Conservation (phyloP, 108 stramenopile genomes). For the Fistulifera solaris region DNA sequence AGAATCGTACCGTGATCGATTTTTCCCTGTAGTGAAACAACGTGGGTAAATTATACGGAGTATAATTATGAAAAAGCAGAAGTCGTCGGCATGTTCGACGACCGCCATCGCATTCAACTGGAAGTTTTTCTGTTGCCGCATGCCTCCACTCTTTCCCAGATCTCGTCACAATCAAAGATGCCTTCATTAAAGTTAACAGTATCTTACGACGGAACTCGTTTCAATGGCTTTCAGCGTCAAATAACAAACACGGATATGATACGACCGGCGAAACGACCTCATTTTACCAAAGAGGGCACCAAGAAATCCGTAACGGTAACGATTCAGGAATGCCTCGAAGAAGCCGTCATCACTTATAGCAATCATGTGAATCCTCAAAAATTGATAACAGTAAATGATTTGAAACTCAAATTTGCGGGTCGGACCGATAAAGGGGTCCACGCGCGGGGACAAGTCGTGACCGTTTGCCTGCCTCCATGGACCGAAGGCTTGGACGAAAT, state of each 20-base stretch:
- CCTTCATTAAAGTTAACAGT: constrained; percentile 29
- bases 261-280: constrained; percentile 17
- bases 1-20: no score
- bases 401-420: constrained; percentile 57
- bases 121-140: no score
- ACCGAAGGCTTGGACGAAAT: constrained; percentile 43
- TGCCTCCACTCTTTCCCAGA: no score
- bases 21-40: no score
- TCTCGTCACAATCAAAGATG: no score
- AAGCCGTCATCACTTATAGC: constrained; percentile 37
- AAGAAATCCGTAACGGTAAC: constrained; percentile 32
- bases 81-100: no score
- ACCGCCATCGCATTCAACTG: no score
- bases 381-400: constrained; percentile 3
- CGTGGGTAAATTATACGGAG: no score
- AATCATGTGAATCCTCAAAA: constrained; percentile 4
- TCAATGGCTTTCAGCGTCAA: constrained; percentile 74
- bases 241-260: constrained; percentile 10
- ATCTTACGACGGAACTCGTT: constrained; percentile 65
- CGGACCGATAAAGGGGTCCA: constrained; percentile 79
- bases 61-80: no score
- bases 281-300: constrained; percentile 3
- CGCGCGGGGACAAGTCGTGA: constrained; percentile 71
- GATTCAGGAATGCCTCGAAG: constrained; percentile 59
- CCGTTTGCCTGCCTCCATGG: constrained; percentile 39